Conservation (phyloP, 495 filamentous ascomycete species). For the Letharia columbiana region DNA sequence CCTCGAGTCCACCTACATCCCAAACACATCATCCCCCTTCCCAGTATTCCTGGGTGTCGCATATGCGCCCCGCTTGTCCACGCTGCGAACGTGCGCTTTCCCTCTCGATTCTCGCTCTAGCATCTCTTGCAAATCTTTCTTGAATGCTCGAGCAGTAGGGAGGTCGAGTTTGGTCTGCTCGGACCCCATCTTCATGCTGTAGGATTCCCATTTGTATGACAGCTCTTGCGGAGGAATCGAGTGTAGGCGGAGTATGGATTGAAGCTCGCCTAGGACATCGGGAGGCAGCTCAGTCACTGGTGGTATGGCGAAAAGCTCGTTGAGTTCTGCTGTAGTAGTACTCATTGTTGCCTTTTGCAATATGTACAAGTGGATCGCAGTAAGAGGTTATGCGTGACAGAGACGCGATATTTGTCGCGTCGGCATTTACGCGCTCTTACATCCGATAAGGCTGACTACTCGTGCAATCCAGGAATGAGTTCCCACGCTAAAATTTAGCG, state of each 20-base stretch:
- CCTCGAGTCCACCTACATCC: constrained; percentile 51
- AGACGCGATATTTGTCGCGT: background rate
- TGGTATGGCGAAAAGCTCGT: constrained; percentile 54
- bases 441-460: background rate
- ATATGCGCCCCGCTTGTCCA: constrained; percentile 52
- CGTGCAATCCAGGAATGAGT: no score
- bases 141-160: constrained; percentile 63
- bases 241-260: constrained; percentile 76
- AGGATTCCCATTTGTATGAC: constrained; percentile 97
- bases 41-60: constrained; percentile 56
- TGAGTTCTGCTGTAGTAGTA: constrained; percentile 50
- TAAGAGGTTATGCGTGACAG: no score
- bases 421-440: background rate
- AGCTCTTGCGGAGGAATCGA: constrained; percentile 69
- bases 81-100: constrained; percentile 49
- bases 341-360: constrained; percentile 35
- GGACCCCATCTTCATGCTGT: constrained; percentile 80
- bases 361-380: no score
- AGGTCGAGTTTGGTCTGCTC: constrained; percentile 65
- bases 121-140: constrained; percentile 75
- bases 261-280: constrained; percentile 69
- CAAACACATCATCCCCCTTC: constrained; percentile 63
- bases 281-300: constrained; percentile 50
- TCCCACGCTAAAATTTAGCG: no score
- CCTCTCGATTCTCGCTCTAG: constrained; percentile 62